phyloP scores from a whole-genome alignment of 2,329 filamentous ascomycete species.

The Davidsoniella australis region DNA sequence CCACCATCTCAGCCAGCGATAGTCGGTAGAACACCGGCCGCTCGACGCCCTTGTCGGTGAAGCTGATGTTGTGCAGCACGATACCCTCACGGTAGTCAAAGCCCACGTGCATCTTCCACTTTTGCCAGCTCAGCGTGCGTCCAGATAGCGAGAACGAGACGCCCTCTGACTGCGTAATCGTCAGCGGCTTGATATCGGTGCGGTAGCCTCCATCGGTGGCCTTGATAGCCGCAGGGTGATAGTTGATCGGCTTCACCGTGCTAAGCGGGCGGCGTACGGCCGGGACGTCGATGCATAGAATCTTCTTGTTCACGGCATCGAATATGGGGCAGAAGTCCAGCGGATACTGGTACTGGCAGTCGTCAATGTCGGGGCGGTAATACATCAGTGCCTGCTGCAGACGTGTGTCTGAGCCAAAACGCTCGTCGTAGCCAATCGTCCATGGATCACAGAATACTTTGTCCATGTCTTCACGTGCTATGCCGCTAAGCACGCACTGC shows the following conservation, averaged over 20 bases:
- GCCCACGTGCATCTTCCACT: constrained; percentile 82
- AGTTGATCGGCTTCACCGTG: constrained; percentile 58
- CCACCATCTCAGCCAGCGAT: constrained; percentile 85
- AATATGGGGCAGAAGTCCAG: constrained; percentile 90
- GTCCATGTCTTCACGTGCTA: constrained; percentile 70
- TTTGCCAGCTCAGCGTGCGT: constrained; percentile 69
- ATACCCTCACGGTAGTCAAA: constrained; percentile 93
- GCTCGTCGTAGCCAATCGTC: constrained; percentile 90
- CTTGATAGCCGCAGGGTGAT: constrained; percentile 54
- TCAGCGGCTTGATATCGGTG: constrained; percentile 66
- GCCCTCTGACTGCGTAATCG: constrained; percentile 76
- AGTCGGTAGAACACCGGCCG: constrained; percentile 77
- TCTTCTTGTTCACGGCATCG: constrained; percentile 60
- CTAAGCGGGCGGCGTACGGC: constrained; percentile 58
- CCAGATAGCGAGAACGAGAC: constrained; percentile 70
- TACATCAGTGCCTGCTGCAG: constrained; percentile 93
- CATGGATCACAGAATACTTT: constrained; percentile 94
- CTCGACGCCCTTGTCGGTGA: constrained; percentile 63
- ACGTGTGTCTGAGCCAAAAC: constrained; percentile 60
- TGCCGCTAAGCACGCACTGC: constrained; percentile 69
- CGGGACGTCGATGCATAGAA: constrained; percentile 73
- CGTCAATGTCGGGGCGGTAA: constrained; percentile 70
- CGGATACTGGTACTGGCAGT: constrained; percentile 80
- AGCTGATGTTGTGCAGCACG: constrained; percentile 77
- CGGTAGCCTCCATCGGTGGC: constrained; percentile 50